Evolutionary conservation across 1,284 basidiomycete species (phyloP).

Genomic region (Meira miltonrushii): DNA sequence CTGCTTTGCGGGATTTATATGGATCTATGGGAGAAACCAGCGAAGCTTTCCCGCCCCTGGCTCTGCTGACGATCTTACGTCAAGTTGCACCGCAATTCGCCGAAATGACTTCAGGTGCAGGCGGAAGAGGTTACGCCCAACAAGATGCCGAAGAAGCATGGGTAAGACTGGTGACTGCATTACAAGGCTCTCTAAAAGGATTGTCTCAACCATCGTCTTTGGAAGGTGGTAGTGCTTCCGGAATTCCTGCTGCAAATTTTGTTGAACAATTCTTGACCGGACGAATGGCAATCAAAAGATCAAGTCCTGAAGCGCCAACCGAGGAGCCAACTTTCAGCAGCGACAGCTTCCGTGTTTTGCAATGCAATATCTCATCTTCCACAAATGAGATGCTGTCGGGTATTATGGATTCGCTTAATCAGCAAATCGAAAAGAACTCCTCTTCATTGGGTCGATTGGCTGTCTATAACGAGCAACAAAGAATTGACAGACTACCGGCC

Average conservation of each 20-base stretch:
- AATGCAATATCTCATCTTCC: constrained; percentile 79
- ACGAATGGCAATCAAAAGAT: constrained; percentile 65
- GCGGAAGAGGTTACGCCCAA: constrained; percentile 66
- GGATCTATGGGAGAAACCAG: constrained; percentile 68
- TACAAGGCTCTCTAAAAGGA: constrained; percentile 61
- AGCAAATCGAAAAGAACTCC: constrained; percentile 80
- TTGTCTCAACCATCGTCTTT: constrained; percentile 14
- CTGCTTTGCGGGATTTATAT: constrained; percentile 70
- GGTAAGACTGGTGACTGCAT: constrained; percentile 72
- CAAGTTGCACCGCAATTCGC: constrained; percentile 85
- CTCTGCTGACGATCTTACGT: constrained; percentile 68
- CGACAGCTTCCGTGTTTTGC: constrained; percentile 79
- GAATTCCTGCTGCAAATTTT: constrained; percentile 54
- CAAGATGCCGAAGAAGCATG: constrained; percentile 98
- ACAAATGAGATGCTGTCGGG: constrained; percentile 89
- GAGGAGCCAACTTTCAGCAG: constrained; percentile 65
- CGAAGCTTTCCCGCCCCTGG: constrained; percentile 69
- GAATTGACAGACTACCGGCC: constrained; percentile 74
- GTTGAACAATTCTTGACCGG: constrained; percentile 81
- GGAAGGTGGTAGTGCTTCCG: not conserved
- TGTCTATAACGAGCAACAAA: constrained; percentile 73
- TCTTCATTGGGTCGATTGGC: constrained; percentile 74
- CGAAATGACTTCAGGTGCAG: constrained; percentile 60
- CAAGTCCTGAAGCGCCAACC: constrained; percentile 64
- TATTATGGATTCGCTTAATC: constrained; percentile 75